Conservation (phyloP, 257 asterid genomes). For the Mentha longifolia region DNA sequence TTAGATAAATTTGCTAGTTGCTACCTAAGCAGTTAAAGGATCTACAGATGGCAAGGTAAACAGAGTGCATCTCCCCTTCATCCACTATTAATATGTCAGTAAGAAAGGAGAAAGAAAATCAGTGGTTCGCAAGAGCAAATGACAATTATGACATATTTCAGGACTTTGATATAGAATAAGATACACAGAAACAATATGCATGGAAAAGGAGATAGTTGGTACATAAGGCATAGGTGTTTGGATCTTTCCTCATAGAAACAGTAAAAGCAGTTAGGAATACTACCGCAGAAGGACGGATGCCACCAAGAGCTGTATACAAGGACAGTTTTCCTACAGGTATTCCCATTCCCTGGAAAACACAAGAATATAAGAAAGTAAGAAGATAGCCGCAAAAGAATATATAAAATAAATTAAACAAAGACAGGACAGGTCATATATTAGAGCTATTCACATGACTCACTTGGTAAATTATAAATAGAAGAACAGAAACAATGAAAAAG, state of each 20-base stretch:
- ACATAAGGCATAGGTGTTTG: neutral
- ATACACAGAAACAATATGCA: neutral
- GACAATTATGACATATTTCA: constrained; percentile 9
- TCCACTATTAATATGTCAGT: neutral
- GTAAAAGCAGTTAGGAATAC: constrained; percentile 28
- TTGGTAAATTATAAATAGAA: neutral
- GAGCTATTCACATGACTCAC: neutral
- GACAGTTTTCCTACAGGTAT: constrained; percentile 95
- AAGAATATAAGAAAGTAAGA: constrained; percentile 29
- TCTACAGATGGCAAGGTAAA: neutral
- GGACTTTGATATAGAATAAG: neutral
- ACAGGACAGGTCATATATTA: neutral
- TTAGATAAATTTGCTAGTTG: neutral
- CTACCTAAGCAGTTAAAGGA: neutral
- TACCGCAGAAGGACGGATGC: constrained; percentile 90
- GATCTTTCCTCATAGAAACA: constrained; percentile 12
- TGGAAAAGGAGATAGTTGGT: neutral
- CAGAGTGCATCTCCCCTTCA: neutral
- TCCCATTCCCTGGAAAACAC: constrained; percentile 87
- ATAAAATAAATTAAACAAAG: neutral
- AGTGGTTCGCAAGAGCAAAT: neutral
- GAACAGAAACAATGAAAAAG: neutral
- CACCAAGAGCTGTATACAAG: constrained; percentile 91
- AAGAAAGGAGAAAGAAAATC: neutral
- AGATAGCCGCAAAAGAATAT: neutral